Conservation (phyloP, 202 grass and related monocot species). For the Carex arenaria region DNA sequence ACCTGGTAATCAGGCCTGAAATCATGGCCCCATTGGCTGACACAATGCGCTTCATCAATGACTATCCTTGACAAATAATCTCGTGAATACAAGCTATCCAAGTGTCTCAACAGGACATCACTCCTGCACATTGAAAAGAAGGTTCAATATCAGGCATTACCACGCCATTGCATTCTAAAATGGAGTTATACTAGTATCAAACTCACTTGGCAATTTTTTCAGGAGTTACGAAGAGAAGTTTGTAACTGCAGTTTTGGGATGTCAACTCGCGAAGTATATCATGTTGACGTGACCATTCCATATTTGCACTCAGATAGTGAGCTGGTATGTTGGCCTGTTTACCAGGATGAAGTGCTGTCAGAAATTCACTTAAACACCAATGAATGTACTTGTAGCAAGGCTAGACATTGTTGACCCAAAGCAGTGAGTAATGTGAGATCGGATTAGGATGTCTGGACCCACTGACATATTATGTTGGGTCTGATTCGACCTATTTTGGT, state of each 20-base stretch:
- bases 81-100: constrained; percentile 48
- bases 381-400: background rate
- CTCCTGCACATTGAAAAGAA: constrained; percentile 47
- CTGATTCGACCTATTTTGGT: background rate
- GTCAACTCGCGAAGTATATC: constrained; percentile 65
- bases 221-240: constrained; percentile 87
- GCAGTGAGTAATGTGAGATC: background rate
- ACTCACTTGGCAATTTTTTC: constrained; percentile 99
- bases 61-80: constrained; percentile 84
- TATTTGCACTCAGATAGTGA: constrained; percentile 71
- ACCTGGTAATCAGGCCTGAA: constrained; percentile 98
- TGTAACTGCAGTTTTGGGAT: constrained; percentile 56
- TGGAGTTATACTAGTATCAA: background rate
- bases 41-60: constrained; percentile 98
- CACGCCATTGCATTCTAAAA: constrained; percentile 20
- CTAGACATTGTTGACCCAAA: background rate
- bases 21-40: constrained; percentile 98
- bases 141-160: constrained; percentile 11
- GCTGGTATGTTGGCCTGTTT: constrained; percentile 85
- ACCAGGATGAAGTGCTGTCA: constrained; percentile 6
- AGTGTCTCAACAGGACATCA: constrained; percentile 49
- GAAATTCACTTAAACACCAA: background rate
- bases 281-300: constrained; percentile 79
- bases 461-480: background rate
- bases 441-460: background rate